Base-by-base conservation (phyloP, 129 eudicot species). In the Cynara cardunculus region DNA sequence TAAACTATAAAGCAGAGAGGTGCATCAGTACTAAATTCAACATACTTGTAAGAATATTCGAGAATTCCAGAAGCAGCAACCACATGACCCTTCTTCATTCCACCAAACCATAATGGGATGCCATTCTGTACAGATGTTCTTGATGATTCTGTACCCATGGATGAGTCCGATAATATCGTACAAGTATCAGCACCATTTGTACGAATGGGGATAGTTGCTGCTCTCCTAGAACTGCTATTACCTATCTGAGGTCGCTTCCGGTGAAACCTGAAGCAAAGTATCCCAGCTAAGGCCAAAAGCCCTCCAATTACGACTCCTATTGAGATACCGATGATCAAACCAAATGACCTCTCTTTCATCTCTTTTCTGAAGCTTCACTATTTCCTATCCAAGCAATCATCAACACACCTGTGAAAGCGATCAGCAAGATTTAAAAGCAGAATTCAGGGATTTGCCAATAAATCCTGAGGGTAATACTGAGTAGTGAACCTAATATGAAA, bases 301-400 rank as follows among this genome's bases (percentile, higher is more conserved):
- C 83, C 90, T 72, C 99, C 99, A 22, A 95, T 86, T n/a, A 95
- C 99, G 64, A 95, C 94, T 32, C 99, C 99, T 25, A 92, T 95
- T 16, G 99, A 95, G 78, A 95, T 73, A 76, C 99, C 99, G 22
- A 95, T 87, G 26, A 95, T 90, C 83, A 95, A 62, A 21, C 97
- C 98, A 16, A 86, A 68, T 77, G 96, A 86, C 83, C 79, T 82
- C 65, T 74, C 93, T 83, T 79, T 86, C 98, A 94, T 94, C 84
- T 80, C 89, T 83, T 61, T 10, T 73, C 64, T 78, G 18, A 16
- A 46, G 19, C 44, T 65, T 71, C 39, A 82, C 12, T 41, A 5
- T 74, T 11, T 18, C 71, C 75, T 77, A 76, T 68, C 78, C 67
- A 78, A 74, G 72, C 64, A 74, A 85, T 88, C 92, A 89, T 88